Evolutionary conservation across 1,284 basidiomycete genomes (phyloP).

Genomic region (Malassezia brasiliensis): DNA sequence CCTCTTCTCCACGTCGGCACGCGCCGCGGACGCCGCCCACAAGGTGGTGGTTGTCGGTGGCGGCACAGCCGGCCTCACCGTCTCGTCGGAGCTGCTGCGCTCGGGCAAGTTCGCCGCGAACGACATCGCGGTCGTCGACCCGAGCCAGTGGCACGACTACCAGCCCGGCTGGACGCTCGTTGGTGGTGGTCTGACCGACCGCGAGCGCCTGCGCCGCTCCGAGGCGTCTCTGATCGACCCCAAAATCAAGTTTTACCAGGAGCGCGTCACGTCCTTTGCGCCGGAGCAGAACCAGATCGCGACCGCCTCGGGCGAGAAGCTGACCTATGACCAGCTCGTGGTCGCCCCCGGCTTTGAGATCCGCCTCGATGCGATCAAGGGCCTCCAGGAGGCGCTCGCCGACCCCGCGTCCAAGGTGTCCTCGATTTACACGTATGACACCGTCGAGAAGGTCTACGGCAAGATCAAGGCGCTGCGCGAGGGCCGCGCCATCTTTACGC

Average conservation of each 20-base stretch:
- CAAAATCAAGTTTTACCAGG: conserved; percentile 64
- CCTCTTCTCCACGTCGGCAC: conserved; percentile 10
- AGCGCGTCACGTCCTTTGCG: conserved; percentile 63
- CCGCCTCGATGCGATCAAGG: conserved; percentile 64
- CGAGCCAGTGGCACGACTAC: conserved; percentile 37
- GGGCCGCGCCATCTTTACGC: conserved; percentile 86
- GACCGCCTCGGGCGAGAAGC: conserved; percentile 58
- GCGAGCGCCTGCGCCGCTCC: conserved; percentile 62
- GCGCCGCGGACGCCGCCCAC: conserved; percentile 17
- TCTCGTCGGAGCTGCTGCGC: conserved; percentile 55
- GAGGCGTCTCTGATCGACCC: conserved; percentile 50
- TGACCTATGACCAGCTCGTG: conserved; percentile 77
- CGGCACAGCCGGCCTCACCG: conserved; percentile 48
- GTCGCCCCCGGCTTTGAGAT: conserved; percentile 80
- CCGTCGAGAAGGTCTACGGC: conserved; percentile 34
- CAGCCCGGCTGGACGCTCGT: conserved; percentile 69
- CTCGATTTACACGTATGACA: conserved; percentile 65
- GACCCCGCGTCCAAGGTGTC: conserved; percentile 73
- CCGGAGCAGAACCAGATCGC: conserved; percentile 67
- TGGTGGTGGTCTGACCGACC: conserved; percentile 65
- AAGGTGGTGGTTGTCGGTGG: conserved; percentile 49
- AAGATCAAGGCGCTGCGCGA: conserved; percentile 57
- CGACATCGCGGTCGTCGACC: conserved; percentile 39
- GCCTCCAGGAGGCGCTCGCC: conserved; percentile 66
- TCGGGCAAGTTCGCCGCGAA: conserved; percentile 23